Base-by-base conservation (phyloP, 2,329 filamentous ascomycete genomes). In the Lasiodiplodia gonubiensis region DNA sequence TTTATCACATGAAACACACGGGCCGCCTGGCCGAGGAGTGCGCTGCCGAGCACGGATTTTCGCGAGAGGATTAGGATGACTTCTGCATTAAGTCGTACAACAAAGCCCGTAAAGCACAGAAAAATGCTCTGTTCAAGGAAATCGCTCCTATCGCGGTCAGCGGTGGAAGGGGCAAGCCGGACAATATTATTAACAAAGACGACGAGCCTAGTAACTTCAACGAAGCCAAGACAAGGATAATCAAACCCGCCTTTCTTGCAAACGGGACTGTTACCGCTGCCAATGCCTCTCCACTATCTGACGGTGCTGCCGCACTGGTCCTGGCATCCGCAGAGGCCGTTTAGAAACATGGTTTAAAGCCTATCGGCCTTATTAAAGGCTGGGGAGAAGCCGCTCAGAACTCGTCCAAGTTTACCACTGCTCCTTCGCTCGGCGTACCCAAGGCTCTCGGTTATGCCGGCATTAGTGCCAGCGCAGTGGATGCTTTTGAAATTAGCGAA, bases 401-500 rank as follows among this genome's bases (percentile, higher is more conserved):
- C 77, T 94, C 95, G 49, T 92, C 90, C 84, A 95, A 95, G 80
- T 99, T 99, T 88, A 99, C 95, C 72, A 95, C 93, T 59, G 91
- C 95, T 8, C 95, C 95, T 10, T 88, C 95, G 23, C 88, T 98
- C 67, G 95, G 95, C 72, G 95, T 99, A 74, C 95, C 95, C 79
- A 99, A 98, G 86, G 95, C 95, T 68, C 88, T 99, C 77, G 93
- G 94, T 86, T 94, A 99, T 82, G 95, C 95, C 69, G 92, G 92
- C 70, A 83, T 98, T 70, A 87, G 88, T 67, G 86, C 89, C 73
- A 88, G 90, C 70, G 86, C 92, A 68, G 86, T 99, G 68, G 94
- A 98, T 76, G 95, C 89, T 74, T 99, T 95, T 80, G 95, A 99
- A 86, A 97, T 99, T 86, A 99, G 99, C 85, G 95, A 99, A 86